Base-by-base conservation (phyloP, 225 moss, liverwort and hornwort genomes). In the Takakia lepidozioides region DNA sequence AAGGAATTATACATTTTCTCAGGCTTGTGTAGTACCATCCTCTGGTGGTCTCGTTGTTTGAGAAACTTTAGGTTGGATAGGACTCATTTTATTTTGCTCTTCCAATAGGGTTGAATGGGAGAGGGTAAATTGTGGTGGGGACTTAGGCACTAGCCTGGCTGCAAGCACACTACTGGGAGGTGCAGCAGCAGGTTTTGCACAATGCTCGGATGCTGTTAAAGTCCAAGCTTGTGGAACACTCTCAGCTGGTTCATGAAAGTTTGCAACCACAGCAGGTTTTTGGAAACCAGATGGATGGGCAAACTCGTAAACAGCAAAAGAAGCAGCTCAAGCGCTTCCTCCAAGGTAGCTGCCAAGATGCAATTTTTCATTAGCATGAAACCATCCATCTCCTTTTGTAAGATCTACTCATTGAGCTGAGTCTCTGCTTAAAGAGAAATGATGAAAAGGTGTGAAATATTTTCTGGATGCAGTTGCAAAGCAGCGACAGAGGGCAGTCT, bases 91-190 rank as follows among this genome's bases (percentile, higher is more conserved):
- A n/a, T n/a, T n/a, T n/a, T n/a, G n/a, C n/a, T n/a, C n/a, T n/a
- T n/a, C n/a, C n/a, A 29, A 34, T 29, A 26, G 21, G 18, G 19
- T 21, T n/a, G 5, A 13, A 16, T 43, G 15, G 38, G 40, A 25
- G 11, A 46, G 30, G 10, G 15, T 21, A 10, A 42, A n/a, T 15
- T 27, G 10, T 56, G 48, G n/a, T 53, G 52, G 25, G 41, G 32
- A 60, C 11, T 32, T 32, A 93, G 93, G 93, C 93, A 35, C 65
- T 93, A 52, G 83, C 61, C 49, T 93, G 93, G 93, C 66, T 93
- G 63, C 78, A 72, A 70, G 56, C 38, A 43, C 81, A 79, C 48
- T 93, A 93, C 52, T 93, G 93, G 93, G 83, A 88, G 38, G 65
- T 69, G 60, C 93, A 93, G 69, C 80, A 68, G 50, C 81, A 74